Evolutionary conservation across 768 basidiomycete genomes (phyloP).

Genomic region (Glaciozyma martinii): DNA sequence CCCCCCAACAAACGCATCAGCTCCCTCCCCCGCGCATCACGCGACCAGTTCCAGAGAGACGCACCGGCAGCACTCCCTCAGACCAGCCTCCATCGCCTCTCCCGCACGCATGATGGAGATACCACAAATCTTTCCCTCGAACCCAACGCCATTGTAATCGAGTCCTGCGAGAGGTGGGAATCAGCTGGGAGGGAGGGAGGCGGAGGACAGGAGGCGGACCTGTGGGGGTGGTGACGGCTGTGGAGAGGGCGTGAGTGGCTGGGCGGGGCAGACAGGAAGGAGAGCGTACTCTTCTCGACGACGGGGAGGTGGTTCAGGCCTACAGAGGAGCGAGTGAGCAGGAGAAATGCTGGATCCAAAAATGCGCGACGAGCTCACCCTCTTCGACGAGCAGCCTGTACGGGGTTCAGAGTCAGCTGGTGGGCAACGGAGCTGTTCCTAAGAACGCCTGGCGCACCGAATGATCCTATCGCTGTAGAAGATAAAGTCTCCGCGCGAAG

Average conservation of each 20-base stretch:
- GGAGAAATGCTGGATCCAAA: too few relatives aligned
- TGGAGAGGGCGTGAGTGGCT: neutral
- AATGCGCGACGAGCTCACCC: slow-evolving; percentile 35
- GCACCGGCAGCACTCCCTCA: slow-evolving; percentile 88
- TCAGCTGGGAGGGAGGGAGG: neutral
- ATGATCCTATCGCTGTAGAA: slow-evolving; percentile 89
- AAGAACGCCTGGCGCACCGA: slow-evolving; percentile 9
- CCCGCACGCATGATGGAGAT: slow-evolving; percentile 60
- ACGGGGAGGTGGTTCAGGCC: slow-evolving; percentile 82
- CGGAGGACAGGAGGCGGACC: slow-evolving; percentile 41
- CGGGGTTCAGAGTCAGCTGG: too few relatives aligned
- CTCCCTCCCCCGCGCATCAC: neutral
- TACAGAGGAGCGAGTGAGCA: slow-evolving; percentile 38
- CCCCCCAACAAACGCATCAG: neutral
- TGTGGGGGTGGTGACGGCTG: slow-evolving; percentile 65
- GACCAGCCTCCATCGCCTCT: slow-evolving; percentile 97
- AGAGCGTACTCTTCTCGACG: slow-evolving; percentile 50
- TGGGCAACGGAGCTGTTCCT: too few relatives aligned
- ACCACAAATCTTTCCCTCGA: slow-evolving; percentile 63
- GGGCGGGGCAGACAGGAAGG: rapidly evolving
- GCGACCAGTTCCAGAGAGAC: slow-evolving; percentile 39
- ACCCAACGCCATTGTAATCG: slow-evolving; percentile 80
- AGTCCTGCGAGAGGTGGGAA: slow-evolving; percentile 50
- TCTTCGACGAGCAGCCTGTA: slow-evolving; percentile 45
- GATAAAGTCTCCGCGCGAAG: slow-evolving; percentile 79